phyloP scores from a whole-genome alignment of 2,329 filamentous ascomycete genomes.

The Stagonosporopsis tanaceti region DNA sequence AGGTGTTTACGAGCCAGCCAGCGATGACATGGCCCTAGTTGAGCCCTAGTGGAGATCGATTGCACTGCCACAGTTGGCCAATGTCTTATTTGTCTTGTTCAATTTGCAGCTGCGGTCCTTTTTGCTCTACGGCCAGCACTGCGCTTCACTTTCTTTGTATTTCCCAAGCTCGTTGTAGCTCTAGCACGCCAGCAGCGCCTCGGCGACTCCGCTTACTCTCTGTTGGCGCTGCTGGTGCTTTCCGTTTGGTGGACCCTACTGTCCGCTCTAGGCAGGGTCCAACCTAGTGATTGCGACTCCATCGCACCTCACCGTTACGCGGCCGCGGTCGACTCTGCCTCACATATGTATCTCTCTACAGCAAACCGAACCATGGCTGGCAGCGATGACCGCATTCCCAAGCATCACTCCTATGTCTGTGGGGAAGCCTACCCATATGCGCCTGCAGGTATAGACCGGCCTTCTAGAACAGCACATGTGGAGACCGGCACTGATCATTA shows the following conservation, averaged over 20 bases:
- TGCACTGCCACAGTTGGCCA: slow-evolving; percentile 9
- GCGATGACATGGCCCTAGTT: slow-evolving; percentile 13
- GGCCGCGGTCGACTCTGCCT: neutral
- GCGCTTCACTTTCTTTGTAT: neutral
- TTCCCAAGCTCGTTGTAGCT: slow-evolving; percentile 6
- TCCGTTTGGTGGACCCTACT: neutral
- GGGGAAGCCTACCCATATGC: slow-evolving; percentile 2
- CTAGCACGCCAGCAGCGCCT: slow-evolving; percentile 5
- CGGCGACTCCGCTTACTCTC: slow-evolving; percentile 15
- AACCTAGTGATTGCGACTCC: slow-evolving; percentile 1
- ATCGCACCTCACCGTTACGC: neutral
- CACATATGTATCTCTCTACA: neutral
- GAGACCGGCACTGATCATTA: slow-evolving; percentile 1
- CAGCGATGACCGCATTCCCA: neutral
- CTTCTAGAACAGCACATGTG: neutral
- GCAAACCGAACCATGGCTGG: neutral
- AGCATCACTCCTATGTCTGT: neutral
- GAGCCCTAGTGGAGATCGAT: slow-evolving; percentile 3
- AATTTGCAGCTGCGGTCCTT: slow-evolving; percentile 1
- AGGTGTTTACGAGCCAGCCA: slow-evolving; percentile 5
- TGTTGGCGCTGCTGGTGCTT: neutral
- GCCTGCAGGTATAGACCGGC: neutral
- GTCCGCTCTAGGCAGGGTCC: slow-evolving; percentile 1
- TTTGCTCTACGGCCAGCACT: neutral
- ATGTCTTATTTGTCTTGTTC: neutral